These are phyloP conservation scores for Malbranchea zuffiana DNA, from an alignment of 2,329 filamentous ascomycete species.

Conservation along the genomic window DNA sequence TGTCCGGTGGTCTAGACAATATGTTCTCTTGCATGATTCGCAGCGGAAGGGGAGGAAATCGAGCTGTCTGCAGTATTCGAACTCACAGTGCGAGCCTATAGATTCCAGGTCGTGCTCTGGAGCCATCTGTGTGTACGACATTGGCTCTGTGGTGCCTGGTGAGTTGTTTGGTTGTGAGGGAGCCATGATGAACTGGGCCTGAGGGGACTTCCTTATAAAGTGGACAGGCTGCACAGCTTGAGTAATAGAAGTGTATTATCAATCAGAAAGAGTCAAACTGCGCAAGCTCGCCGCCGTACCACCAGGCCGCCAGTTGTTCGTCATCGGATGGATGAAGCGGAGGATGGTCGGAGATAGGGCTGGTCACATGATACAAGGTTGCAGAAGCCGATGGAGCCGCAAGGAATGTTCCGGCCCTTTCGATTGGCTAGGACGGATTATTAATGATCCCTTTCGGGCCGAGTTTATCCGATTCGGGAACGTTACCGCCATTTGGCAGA, in stretches of 20 bases:
- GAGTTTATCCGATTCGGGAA: too few relatives aligned
- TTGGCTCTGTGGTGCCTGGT: slow-evolving; percentile 9
- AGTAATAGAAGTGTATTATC: background rate
- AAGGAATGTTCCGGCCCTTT: slow-evolving; percentile 9
- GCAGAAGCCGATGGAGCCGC: slow-evolving; percentile 6
- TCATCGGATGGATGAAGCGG: slow-evolving; percentile 3
- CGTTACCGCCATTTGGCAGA: too few relatives aligned
- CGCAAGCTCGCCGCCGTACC: background rate
- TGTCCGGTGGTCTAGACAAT: slow-evolving; percentile 85
- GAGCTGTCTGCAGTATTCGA: slow-evolving; percentile 81
- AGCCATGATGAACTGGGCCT: slow-evolving; percentile 5
- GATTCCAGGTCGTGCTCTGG: slow-evolving; percentile 65
- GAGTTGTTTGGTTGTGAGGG: slow-evolving; percentile 4
- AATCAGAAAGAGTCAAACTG: background rate
- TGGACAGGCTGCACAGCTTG: background rate
- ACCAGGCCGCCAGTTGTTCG: slow-evolving; percentile 4
- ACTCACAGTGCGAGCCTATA: slow-evolving; percentile 84
- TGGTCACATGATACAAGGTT: too few relatives aligned
- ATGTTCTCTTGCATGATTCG: slow-evolving; percentile 73
- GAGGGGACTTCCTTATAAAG: background rate
- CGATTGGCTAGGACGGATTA: background rate
- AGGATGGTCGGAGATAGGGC: too few relatives aligned
- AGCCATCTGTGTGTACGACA: slow-evolving; percentile 30
- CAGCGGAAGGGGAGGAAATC: slow-evolving; percentile 94
- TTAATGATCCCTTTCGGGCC: too few relatives aligned